phyloP scores from a whole-genome alignment of 1,284 basidiomycete genomes.

The Porodaedalea pini region DNA sequence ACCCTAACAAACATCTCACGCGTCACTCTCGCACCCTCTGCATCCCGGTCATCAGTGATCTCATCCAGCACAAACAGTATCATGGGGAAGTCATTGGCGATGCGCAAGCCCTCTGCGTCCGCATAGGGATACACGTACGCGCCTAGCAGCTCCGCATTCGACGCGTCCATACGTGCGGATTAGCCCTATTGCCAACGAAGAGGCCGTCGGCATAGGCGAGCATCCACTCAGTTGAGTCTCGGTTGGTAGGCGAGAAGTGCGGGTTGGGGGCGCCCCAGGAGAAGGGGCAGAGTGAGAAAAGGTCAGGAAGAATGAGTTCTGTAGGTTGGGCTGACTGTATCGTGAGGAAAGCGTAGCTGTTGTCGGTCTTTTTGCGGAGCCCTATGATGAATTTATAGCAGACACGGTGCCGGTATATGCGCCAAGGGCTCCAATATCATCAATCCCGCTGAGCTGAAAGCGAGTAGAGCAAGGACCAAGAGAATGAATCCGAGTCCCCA shows the following conservation, averaged over 20 bases:
- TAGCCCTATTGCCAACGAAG: too few relatives aligned
- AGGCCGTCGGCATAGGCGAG: too few relatives aligned
- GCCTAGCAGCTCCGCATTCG: conserved; percentile 58
- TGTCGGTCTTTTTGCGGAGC: too few relatives aligned
- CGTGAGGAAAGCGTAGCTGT: too few relatives aligned
- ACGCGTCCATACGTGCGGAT: conserved; percentile 56
- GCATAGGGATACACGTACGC: conserved; percentile 60
- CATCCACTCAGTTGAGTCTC: conserved; percentile 8
- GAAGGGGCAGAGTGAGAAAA: conserved; percentile 6
- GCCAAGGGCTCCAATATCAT: too few relatives aligned
- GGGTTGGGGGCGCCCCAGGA: neutral
- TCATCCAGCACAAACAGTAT: conserved; percentile 67
- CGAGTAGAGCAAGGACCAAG: too few relatives aligned
- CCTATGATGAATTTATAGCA: too few relatives aligned
- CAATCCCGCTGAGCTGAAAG: too few relatives aligned
- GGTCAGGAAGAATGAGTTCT: conserved; percentile 5
- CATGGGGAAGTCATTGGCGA: conserved; percentile 61
- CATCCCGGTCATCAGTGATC: conserved; percentile 63
- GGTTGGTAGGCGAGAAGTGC: neutral
- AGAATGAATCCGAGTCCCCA: too few relatives aligned
- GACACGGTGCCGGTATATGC: too few relatives aligned
- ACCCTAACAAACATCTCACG: conserved; percentile 54
- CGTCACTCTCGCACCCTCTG: conserved; percentile 49
- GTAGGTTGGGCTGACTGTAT: too few relatives aligned
- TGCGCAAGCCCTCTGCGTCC: conserved; percentile 53